Conservation (phyloP, 805 yeast species). For the Nakazawaea siamensis region DNA sequence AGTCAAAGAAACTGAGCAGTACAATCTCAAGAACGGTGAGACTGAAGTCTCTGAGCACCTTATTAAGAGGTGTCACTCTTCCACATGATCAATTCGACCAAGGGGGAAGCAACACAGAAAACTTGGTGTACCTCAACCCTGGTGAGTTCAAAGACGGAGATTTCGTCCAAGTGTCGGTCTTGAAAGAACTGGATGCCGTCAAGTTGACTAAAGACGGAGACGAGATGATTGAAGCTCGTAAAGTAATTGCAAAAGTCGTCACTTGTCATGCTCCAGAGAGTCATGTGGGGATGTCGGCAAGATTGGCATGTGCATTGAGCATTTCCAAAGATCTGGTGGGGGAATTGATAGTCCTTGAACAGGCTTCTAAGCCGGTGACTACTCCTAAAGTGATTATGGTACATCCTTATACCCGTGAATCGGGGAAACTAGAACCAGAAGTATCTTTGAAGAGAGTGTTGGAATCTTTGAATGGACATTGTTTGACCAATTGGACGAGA, state of each 20-base stretch:
- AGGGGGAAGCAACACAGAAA: conserved; percentile 16
- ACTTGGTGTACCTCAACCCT: conserved; percentile 38
- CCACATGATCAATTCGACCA: conserved; percentile 36
- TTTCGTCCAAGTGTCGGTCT: conserved; percentile 41
- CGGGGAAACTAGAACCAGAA: conserved; percentile 13
- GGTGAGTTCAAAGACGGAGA: conserved; percentile 28
- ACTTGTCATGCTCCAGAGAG: conserved; percentile 27
- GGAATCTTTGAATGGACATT: conserved; percentile 14
- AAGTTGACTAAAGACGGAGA: neutral
- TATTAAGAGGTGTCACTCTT: conserved; percentile 46
- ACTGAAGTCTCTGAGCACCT: conserved; percentile 20
- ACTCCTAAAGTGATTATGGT: conserved; percentile 34
- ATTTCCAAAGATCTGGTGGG: conserved; percentile 40
- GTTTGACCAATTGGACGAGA: conserved; percentile 42
- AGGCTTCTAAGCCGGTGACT: conserved; percentile 27
- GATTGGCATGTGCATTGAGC: conserved; percentile 49
- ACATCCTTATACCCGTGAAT: conserved; percentile 42
- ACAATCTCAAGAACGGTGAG: conserved; percentile 9
- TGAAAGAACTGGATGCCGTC: conserved; percentile 32
- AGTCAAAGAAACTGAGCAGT: conserved; percentile 13
- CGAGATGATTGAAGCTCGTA: conserved; percentile 14
- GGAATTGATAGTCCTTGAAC: conserved; percentile 41
- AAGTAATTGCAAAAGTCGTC: conserved; percentile 43
- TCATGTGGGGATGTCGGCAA: conserved; percentile 43
- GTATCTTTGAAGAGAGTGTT: conserved; percentile 17